phyloP scores from a whole-genome alignment of 2,329 filamentous ascomycete genomes.

The Talaromyces sp. region DNA sequence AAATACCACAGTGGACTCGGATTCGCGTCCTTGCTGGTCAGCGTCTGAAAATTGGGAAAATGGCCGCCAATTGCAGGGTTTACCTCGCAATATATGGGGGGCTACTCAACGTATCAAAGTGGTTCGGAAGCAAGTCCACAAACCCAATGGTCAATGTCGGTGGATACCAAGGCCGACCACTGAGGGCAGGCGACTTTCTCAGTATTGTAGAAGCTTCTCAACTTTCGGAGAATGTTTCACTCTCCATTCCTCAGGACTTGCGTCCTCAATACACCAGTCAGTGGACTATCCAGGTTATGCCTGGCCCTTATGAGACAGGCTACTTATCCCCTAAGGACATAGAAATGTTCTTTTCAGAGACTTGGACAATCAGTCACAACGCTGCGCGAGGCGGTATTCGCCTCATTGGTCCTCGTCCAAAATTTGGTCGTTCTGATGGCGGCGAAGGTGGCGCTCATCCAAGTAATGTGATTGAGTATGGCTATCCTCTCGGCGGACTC shows the following conservation, averaged over 20 bases:
- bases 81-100: neutral
- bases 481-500: conserved; percentile 56
- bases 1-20: conserved; percentile 55
- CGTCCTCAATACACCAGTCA: conserved; percentile 49
- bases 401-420: conserved; percentile 55
- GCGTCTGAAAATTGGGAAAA: conserved; percentile 54
- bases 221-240: neutral
- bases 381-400: conserved; percentile 59
- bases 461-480: conserved; percentile 57
- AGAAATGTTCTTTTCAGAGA: conserved; percentile 48
- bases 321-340: conserved; percentile 53
- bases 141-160: conserved; percentile 57
- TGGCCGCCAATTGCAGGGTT: conserved; percentile 20
- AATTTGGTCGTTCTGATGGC: conserved; percentile 57
- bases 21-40: conserved; percentile 52
- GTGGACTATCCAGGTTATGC: conserved; percentile 55
- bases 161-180: conserved; percentile 57
- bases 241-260: conserved; percentile 37
- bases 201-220: neutral
- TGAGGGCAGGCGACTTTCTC: conserved; percentile 55
- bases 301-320: conserved; percentile 56
- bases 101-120: conserved; percentile 29
- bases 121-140: conserved; percentile 59
- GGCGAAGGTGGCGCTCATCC: conserved; percentile 64
- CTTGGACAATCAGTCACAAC: conserved; percentile 45